Base-by-base conservation (phyloP, 1,284 basidiomycete species). In the Rhodotorula sp. region DNA sequence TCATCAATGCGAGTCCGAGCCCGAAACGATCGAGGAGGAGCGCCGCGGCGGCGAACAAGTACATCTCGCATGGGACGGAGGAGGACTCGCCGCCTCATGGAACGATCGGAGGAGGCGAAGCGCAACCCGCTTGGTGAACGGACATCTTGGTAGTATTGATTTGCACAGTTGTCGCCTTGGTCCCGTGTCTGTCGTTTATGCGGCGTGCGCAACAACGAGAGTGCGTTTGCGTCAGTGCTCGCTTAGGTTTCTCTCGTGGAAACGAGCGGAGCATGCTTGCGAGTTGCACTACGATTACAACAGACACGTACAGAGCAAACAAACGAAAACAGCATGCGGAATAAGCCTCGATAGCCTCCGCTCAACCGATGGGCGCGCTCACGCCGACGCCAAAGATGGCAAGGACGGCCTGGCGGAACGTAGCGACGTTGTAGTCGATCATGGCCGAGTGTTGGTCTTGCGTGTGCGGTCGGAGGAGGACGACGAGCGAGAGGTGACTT, bases 381-480 rank as follows among this genome's bases (percentile, higher is more conserved):
- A 70, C 61, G 30, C 63, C 56, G 9, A 71, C 34, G 5, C 59
- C 73, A 37, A 74, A 72, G 28, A 72, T 64, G 18, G 70, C 71
- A 18, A 82, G 78, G 1, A 85, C 80, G 6, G 84, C 83, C 31
- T 83, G 80, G 18, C 84, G 79, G 80, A 97, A 89, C 80, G 90
- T 92, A 28, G 92, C 89, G 9, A 97, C 88, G 77, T 98, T 98
- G 81, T 92, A 95, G 79, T 97, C 94, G 54, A 97, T 86, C 70
- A 94, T 83, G 24, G 91, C 92, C 30, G 90, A 83, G 70, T 89
- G 85, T 64, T 86, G 84, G 65, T 92, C 88, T 78, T 88, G 93
- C 24, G 91, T 87, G 53, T 86, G 83, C 2, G 91, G 90, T 26
- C 91, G 89, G 20, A 96, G 80, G 57, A 95, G 81, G 3, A 90